A percentile compares a stretch with the other conserved stretches of the same genome.
Evolutionary conservation across 176 grass and related monocot genomes (phyloP).

Genomic region (Cenchrus americanus): DNA sequence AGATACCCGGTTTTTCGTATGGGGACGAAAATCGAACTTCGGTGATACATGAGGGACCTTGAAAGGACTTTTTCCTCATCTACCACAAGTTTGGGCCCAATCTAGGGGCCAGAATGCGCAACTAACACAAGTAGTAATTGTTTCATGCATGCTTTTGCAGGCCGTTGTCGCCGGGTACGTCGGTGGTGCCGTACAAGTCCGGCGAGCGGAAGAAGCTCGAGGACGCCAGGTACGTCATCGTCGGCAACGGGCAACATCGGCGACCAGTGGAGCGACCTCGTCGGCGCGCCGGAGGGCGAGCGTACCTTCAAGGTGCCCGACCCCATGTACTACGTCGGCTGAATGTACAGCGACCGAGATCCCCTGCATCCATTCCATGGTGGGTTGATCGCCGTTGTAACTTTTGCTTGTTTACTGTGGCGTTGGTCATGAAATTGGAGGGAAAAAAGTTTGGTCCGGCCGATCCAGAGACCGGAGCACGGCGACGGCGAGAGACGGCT

Average conservation of each 20-base stretch:
- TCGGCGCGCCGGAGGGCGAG: slow-evolving; percentile 33
- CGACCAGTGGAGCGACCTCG: slow-evolving; percentile 67
- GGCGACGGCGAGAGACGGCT: not conserved
- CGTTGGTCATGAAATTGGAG: no score
- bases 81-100: not conserved
- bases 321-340: slow-evolving; percentile 53
- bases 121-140: not conserved
- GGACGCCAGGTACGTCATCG: slow-evolving; percentile 45
- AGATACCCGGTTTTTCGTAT: no score
- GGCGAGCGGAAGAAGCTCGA: slow-evolving; percentile 45
- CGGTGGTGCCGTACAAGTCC: slow-evolving; percentile 50
- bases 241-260: slow-evolving; percentile 51
- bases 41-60: no score
- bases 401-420: no score
- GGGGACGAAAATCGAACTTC: no score
- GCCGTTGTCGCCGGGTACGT: slow-evolving; percentile 3
- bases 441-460: not conserved
- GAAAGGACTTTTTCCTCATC: no score
- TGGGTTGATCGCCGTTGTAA: no score
- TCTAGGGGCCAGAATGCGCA: not conserved
- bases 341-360: not conserved
- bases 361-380: no score
- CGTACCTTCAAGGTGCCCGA: slow-evolving; percentile 61
- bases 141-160: not conserved
- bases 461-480: not conserved